Conservation (phyloP, 345 rosid genomes). For the Ricinus communis region DNA sequence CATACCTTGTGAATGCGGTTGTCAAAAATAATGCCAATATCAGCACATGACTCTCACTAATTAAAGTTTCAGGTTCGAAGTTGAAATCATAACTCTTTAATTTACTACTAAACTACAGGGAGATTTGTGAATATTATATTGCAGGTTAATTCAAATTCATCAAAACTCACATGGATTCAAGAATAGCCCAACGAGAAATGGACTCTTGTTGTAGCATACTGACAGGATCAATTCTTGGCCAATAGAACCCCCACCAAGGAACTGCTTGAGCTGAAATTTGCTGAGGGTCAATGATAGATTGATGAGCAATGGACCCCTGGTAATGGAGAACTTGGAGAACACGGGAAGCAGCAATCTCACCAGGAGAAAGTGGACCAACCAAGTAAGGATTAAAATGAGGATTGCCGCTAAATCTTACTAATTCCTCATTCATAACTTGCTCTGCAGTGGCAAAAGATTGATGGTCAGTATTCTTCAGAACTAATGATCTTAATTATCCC, state of each 20-base stretch:
- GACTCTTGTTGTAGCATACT: neutral
- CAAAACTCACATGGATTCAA: conserved; percentile 1
- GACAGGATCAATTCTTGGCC: neutral
- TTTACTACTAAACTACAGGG: too few species aligned
- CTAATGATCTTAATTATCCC: neutral
- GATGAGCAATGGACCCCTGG: too few species aligned
- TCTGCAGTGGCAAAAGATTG: neutral
- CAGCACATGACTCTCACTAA: neutral
- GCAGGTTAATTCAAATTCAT: too few species aligned
- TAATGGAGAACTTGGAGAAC: neutral
- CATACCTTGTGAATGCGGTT: too few species aligned
- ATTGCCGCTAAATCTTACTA: neutral
- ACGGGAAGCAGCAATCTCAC: neutral
- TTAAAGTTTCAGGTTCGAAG: neutral
- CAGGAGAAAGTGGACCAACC: neutral
- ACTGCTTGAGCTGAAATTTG: conserved; percentile 2
- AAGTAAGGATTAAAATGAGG: neutral
- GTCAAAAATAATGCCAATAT: neutral
- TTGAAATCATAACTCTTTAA: neutral
- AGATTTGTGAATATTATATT: too few species aligned
- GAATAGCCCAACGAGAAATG: neutral
- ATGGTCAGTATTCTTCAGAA: neutral
- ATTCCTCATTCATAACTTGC: neutral
- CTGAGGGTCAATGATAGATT: neutral
- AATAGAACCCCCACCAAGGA: neutral